Percentiles rank a stretch among this genome's conserved stretches.
Evolutionary conservation across 2,329 filamentous ascomycete species (phyloP).

Genomic region (Ascochyta pisi): DNA sequence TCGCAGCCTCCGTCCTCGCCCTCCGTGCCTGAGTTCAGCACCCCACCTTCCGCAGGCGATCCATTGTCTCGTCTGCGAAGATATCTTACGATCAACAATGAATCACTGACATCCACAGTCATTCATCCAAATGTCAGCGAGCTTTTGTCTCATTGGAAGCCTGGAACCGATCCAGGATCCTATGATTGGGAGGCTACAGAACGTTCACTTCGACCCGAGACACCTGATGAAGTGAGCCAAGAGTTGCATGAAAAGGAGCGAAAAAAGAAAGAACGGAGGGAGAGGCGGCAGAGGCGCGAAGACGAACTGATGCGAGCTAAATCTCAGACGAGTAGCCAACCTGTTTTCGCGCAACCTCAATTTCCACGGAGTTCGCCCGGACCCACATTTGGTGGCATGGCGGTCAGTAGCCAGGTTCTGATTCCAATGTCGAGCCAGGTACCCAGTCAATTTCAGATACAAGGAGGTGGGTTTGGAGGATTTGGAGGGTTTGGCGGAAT

Average conservation of each 20-base stretch:
- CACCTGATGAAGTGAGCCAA: slow-evolving; percentile 45
- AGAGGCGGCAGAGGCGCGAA: slow-evolving; percentile 51
- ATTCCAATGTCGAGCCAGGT: slow-evolving; percentile 21
- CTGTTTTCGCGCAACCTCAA: slow-evolving; percentile 24
- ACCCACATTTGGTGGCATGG: slow-evolving; percentile 26
- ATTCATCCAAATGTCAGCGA: slow-evolving; percentile 44
- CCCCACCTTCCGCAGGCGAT: slow-evolving; percentile 4
- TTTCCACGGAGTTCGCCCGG: slow-evolving; percentile 39
- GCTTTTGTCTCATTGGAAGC: slow-evolving; percentile 53
- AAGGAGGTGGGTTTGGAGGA: slow-evolving; percentile 10
- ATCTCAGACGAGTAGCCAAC: slow-evolving; percentile 28
- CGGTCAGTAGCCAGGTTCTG: slow-evolving; percentile 36
- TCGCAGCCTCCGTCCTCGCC: slow-evolving; percentile 18
- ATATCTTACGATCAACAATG: slow-evolving; percentile 46
- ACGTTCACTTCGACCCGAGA: slow-evolving; percentile 33
- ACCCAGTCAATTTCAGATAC: slow-evolving; percentile 15
- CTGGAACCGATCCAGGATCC: slow-evolving; percentile 44
- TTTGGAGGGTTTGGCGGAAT: slow-evolving; percentile 16
- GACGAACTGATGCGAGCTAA: slow-evolving; percentile 34
- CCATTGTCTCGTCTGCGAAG: slow-evolving; percentile 44
- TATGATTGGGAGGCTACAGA: slow-evolving; percentile 53
- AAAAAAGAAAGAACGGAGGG: slow-evolving; percentile 50
- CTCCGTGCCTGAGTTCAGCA: background rate
- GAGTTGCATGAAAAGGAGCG: slow-evolving; percentile 47
- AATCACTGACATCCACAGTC: slow-evolving; percentile 7